Base-by-base conservation (phyloP, 1,139 yeast genomes). In the Kurtzmaniella quercitrusa region DNA sequence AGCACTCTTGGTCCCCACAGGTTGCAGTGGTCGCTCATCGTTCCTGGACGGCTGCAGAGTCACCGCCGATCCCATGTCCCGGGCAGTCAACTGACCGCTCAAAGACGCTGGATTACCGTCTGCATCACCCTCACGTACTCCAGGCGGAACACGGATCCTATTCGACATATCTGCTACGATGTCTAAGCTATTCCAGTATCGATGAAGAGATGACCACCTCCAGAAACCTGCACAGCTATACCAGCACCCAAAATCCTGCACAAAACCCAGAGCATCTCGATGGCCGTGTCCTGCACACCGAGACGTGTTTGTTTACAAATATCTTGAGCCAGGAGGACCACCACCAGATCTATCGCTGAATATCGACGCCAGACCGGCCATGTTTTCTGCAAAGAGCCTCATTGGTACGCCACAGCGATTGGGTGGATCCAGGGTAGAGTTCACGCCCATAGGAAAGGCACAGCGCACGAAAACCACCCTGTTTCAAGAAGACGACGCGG, bases 21-120 rank as follows among this genome's bases (percentile, higher is more conserved):
- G 12, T 43, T 34, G 17, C 40, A 40, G n/a, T 21, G 37, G 17
- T 18, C 8, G 31, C 31, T 27, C 31, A 27, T 27, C 31, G 14
- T 27, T n/a, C 10, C 31, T 27, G 6, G 31, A 27, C 10, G 31
- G 14, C 14, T 27, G 31, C 31, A 27, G 31, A 10, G 14, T 41
- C 3, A 66, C 74, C 37, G 78, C 60, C 3, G 78, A 57, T 0
- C 97, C 96, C 85, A 89, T 79, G 45, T 88, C 95, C 37, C 70
- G 69, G 43, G 77, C 66, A 2, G 80, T 65, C 18, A 89, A 70
- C 46, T 73, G 79, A 1, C 95, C 95, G 6, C 72, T 77, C 56
- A 89, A 66, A 0, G 95, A 82, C 43, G 78, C 77, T 1, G 96
- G 96, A 40, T 75, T 79, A 14, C 84, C 80, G 40, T 70, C 59